Evolutionary conservation across 176 grass and related monocot genomes (phyloP).

Genomic region (Eleusine indica): DNA sequence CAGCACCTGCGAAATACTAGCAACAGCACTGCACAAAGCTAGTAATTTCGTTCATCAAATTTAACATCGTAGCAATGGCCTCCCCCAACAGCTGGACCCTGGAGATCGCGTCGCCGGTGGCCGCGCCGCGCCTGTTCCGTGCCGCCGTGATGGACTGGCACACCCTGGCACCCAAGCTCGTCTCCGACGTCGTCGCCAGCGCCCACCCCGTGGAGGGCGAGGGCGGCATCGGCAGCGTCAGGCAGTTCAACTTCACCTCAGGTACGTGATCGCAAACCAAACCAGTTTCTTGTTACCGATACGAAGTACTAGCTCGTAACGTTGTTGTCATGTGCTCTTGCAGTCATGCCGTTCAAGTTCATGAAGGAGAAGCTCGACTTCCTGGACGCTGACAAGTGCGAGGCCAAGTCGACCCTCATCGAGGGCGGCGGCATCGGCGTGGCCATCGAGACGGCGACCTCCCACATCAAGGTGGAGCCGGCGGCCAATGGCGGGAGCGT

Average conservation of each 20-base stretch:
- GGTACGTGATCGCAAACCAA: constrained; percentile 15
- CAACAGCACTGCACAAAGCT: background rate
- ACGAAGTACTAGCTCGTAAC: background rate
- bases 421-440: constrained; percentile 74
- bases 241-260: constrained; percentile 75
- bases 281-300: background rate
- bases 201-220: constrained; percentile 34
- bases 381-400: constrained; percentile 56
- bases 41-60: background rate
- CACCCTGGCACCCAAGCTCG: background rate
- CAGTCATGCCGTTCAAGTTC: constrained; percentile 51
- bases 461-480: constrained; percentile 70
- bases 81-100: background rate
- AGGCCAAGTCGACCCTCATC: constrained; percentile 60
- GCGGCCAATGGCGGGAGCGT: constrained; percentile 54
- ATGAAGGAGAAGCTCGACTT: constrained; percentile 75
- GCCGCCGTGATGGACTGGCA: constrained; percentile 42
- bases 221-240: constrained; percentile 54
- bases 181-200: background rate
- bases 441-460: constrained; percentile 41
- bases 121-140: constrained; percentile 31
- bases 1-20: background rate
- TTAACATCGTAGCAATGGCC: background rate
- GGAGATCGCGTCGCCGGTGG: background rate
- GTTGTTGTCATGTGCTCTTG: background rate